A percentile compares a stretch with the other conserved stretches of the same genome.
phyloP scores from a whole-genome alignment of 1,139 yeast genomes.

The Geotrichum fermentans region DNA sequence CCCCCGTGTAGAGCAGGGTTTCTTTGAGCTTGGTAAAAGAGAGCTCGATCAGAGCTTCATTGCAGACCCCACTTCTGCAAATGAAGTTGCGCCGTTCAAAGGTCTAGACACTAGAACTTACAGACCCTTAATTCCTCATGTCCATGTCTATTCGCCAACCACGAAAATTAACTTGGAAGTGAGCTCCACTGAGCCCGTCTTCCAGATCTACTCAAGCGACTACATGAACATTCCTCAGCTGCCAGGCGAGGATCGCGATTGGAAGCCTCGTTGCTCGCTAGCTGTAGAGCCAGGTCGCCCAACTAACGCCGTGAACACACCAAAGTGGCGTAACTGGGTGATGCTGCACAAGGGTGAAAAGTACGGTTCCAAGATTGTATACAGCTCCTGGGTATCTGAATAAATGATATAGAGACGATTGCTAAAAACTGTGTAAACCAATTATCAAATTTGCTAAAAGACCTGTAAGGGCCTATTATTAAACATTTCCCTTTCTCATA shows the following conservation, averaged over 20 bases:
- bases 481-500: not conserved
- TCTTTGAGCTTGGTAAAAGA: constrained; percentile 33
- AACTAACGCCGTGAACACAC: constrained; percentile 51
- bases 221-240: constrained; percentile 39
- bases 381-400: constrained; percentile 30
- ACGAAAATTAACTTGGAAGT: constrained; percentile 45
- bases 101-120: constrained; percentile 43
- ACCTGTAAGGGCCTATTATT: not conserved
- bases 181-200: constrained; percentile 60
- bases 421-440: not conserved
- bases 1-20: constrained; percentile 28
- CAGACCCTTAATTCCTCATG: constrained; percentile 38
- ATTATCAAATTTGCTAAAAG: too few species aligned
- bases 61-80: constrained; percentile 34
- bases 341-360: constrained; percentile 48
- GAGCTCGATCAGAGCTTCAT: constrained; percentile 53
- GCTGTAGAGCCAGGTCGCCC: constrained; percentile 62
- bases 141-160: constrained; percentile 48
- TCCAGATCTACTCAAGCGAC: constrained; percentile 65
- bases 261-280: constrained; percentile 51
- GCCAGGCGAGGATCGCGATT: constrained; percentile 37
- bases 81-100: constrained; percentile 26
- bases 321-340: constrained; percentile 51
- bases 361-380: constrained; percentile 52
- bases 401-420: not conserved